Evolutionary conservation across 257 asterid genomes (phyloP), one percentile per base, ranked within the genome.

Genomic region (Phtheirospermum japonicum): DNA sequence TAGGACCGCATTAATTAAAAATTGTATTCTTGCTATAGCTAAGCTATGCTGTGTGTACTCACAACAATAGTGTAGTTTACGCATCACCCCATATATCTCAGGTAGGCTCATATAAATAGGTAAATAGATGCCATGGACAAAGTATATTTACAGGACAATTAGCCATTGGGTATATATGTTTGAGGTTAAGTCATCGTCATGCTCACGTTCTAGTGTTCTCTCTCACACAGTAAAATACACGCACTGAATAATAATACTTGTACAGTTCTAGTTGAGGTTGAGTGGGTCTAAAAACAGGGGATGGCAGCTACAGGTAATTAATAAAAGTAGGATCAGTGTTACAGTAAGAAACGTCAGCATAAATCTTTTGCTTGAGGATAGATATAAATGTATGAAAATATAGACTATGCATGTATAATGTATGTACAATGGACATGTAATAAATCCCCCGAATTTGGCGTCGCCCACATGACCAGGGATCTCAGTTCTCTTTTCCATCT

Each of bases 381-480:
- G 28, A 23, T 23, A 39, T 42, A 42, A 11, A 42, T 42, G 13
- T 42, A 12, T 7, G n/a, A n/a, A n/a, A n/a, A n/a, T n/a, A n/a
- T n/a, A n/a, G n/a, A n/a, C n/a, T 9, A 40, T 5, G 0, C 23
- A n/a, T n/a, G n/a, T 6, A 23, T 13, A 26, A 30, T 17, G 2
- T n/a, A 20, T 43, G 50, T 43, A 31, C 4, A 31, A 31, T 32
- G 7, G 37, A 32, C 4, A 4, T 5, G 37, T 32, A 2, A 37
- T n/a, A 36, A 51, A 40, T 61, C 74, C 74, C 74, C 74, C 50
- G 74, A 53, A 17, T 54, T 69, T 69, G 53, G 68, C 74, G 74
- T 51, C 9, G 49, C 50, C 37, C 36, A 1, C 33, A 3, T 40
- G 10, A 13, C 9, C 51, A 36, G 16, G 26, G 53, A 16, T 7